Percentiles rank a stretch among this genome's conserved stretches.
Evolutionary conservation across 208 protist genomes (phyloP).

Genomic region (Trypanosoma cruzi): DNA sequence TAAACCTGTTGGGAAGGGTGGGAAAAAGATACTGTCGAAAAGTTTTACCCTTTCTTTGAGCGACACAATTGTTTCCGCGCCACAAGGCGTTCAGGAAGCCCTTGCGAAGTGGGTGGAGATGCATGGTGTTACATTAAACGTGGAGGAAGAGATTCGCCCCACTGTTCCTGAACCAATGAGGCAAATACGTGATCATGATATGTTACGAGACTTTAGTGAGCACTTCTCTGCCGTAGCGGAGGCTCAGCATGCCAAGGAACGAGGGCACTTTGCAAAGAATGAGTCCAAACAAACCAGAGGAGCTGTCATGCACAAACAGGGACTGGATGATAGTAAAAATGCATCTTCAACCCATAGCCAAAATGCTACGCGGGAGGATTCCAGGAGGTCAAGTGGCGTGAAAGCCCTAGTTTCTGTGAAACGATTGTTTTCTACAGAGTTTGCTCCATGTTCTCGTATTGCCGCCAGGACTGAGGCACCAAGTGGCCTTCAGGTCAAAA

Average conservation of each 20-base stretch:
- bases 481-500: neutral
- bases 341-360: neutral
- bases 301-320: neutral
- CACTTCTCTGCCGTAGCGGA: neutral
- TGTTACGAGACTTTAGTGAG: conserved; percentile 1
- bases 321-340: neutral
- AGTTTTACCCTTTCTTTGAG: conserved; percentile 1
- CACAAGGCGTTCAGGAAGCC: conserved; percentile 3
- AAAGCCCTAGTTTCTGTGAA: neutral
- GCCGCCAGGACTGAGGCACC: neutral
- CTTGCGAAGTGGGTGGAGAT: conserved; percentile 20
- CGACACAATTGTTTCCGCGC: neutral
- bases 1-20: neutral
- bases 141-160: neutral
- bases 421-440: neutral
- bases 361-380: neutral
- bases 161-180: neutral
- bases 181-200: neutral
- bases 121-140: conserved; percentile 11
- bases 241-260: neutral
- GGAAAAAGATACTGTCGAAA: neutral
- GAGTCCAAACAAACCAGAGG: neutral
- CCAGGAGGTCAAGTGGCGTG: neutral
- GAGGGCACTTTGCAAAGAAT: conserved; percentile 1
- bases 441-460: neutral